phyloP scores from a whole-genome alignment of 2,329 filamentous ascomycete genomes.

The Aspergillus jensenii region DNA sequence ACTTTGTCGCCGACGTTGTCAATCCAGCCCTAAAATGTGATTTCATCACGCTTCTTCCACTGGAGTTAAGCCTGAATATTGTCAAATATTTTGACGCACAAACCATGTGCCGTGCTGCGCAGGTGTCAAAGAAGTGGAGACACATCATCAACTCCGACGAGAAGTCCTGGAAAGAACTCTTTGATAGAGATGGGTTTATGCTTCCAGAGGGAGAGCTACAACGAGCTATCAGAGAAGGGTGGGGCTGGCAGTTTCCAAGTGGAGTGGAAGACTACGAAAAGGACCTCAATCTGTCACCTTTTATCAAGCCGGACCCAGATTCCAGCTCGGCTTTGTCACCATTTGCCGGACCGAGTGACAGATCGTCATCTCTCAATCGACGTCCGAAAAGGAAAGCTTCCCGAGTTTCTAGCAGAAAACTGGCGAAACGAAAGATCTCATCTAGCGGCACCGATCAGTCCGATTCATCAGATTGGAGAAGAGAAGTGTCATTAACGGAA shows the following conservation, averaged over 20 bases:
- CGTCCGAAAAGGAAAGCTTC: conserved; percentile 51
- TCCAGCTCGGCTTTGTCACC: conserved; percentile 21
- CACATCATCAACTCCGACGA: conserved; percentile 89
- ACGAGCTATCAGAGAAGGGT: conserved; percentile 83
- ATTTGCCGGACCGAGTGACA: conserved; percentile 25
- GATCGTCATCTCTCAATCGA: conserved; percentile 27
- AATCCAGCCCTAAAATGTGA: conserved; percentile 95
- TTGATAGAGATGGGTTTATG: conserved; percentile 79
- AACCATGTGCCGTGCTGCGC: conserved; percentile 85
- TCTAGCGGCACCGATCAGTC: conserved; percentile 43
- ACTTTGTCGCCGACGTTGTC: conserved; percentile 84
- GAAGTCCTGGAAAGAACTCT: conserved; percentile 89
- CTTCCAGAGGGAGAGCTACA: conserved; percentile 80
- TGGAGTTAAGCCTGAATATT: conserved; percentile 84
- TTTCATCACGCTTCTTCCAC: conserved; percentile 78
- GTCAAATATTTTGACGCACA: conserved; percentile 81
- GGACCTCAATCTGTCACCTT: conserved; percentile 65
- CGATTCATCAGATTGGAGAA: conserved; percentile 47
- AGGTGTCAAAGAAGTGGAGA: conserved; percentile 93
- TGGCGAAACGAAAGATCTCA: conserved; percentile 56
- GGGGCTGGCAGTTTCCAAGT: conserved; percentile 93
- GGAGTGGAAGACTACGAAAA: conserved; percentile 73
- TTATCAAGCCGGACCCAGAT: conserved; percentile 42
- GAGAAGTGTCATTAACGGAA: conserved; percentile 59
- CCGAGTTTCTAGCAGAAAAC: conserved; percentile 51